Percentiles rank a stretch among this genome's conserved stretches.
phyloP scores from a whole-genome alignment of 75 land plant species.

The Adiantum capillusveneris region DNA sequence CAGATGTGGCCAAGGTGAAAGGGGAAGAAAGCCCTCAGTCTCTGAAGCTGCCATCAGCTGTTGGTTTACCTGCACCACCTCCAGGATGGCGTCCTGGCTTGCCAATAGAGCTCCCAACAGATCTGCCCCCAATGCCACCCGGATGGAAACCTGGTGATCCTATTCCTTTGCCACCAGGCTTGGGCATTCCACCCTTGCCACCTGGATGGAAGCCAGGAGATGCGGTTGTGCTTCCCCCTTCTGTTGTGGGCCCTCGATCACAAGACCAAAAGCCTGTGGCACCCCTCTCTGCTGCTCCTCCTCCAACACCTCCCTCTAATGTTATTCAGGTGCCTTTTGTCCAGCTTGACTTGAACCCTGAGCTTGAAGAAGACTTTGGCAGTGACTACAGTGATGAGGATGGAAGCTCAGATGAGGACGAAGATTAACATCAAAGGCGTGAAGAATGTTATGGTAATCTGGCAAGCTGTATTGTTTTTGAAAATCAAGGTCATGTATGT shows the following conservation, averaged over 20 bases:
- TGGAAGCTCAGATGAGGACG: conserved; percentile 78
- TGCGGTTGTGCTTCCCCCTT: conserved; percentile 26
- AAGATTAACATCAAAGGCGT: conserved; percentile 10
- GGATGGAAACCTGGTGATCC: conserved; percentile 98
- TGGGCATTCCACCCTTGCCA: conserved; percentile 20
- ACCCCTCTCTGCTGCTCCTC: conserved; percentile 10
- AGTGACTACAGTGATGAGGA: conserved; percentile 72
- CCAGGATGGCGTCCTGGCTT: conserved; percentile 77
- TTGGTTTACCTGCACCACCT: conserved; percentile 30
- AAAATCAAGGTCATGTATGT: too few species aligned
- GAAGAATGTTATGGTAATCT: too few species aligned
- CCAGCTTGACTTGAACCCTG: conserved; percentile 72
- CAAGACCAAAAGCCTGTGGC: conserved; percentile 10
- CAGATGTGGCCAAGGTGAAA: not conserved
- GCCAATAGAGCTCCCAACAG: conserved; percentile 62
- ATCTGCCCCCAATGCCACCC: conserved; percentile 65
- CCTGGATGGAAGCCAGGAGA: conserved; percentile 31
- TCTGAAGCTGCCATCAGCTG: conserved; percentile 5
- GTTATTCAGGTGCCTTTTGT: conserved; percentile 78
- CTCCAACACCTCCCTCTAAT: conserved; percentile 20
- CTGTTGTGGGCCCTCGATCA: not conserved
- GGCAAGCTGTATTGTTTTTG: too few species aligned
- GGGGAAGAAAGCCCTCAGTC: not conserved
- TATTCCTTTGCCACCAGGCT: conserved; percentile 57
- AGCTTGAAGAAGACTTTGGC: conserved; percentile 52